A percentile compares a stretch with the other conserved stretches of the same genome.
Evolutionary conservation across 371 early-diverging fungal species (phyloP).

Genomic region (Mortierella sp.): DNA sequence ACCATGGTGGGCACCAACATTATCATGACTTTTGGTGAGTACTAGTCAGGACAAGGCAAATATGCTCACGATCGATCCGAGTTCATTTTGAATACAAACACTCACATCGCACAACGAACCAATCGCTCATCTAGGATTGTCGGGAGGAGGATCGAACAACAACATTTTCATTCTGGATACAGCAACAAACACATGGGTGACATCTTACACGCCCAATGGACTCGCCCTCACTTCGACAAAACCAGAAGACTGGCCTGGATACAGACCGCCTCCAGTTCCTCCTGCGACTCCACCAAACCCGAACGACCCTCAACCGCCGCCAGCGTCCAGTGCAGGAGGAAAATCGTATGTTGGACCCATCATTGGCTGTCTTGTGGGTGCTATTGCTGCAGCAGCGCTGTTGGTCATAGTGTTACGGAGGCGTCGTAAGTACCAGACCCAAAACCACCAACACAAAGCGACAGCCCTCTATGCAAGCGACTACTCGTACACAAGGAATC

Average conservation of each 20-base stretch:
- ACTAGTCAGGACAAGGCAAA: too few relatives aligned
- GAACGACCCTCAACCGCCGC: conserved; percentile 11
- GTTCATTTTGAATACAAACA: not conserved
- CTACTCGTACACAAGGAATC: conserved; percentile 14
- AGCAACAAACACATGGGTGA: conserved; percentile 41
- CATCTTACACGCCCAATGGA: conserved; percentile 49
- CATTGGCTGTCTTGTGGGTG: conserved; percentile 34
- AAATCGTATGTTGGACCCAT: conserved; percentile 20
- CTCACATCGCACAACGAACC: not conserved
- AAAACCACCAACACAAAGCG: conserved; percentile 14
- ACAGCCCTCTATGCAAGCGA: conserved; percentile 27
- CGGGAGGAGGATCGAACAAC: conserved; percentile 51
- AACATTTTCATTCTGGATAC: conserved; percentile 45
- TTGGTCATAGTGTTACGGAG: conserved; percentile 15
- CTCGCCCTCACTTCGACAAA: conserved; percentile 42
- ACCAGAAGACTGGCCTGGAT: conserved; percentile 56
- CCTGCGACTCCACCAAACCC: conserved; percentile 7
- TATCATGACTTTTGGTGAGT: conserved; percentile 44
- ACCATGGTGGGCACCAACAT: conserved; percentile 50
- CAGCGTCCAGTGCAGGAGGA: not conserved
- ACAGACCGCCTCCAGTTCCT: conserved; percentile 40
- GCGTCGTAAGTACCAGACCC: conserved; percentile 1
- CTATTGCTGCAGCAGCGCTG: conserved; percentile 15
- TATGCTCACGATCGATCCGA: not conserved
- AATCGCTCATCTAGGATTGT: conserved; percentile 23